phyloP scores from a whole-genome alignment of 31 red algal genomes.

The Bonnemaisonia californica region DNA sequence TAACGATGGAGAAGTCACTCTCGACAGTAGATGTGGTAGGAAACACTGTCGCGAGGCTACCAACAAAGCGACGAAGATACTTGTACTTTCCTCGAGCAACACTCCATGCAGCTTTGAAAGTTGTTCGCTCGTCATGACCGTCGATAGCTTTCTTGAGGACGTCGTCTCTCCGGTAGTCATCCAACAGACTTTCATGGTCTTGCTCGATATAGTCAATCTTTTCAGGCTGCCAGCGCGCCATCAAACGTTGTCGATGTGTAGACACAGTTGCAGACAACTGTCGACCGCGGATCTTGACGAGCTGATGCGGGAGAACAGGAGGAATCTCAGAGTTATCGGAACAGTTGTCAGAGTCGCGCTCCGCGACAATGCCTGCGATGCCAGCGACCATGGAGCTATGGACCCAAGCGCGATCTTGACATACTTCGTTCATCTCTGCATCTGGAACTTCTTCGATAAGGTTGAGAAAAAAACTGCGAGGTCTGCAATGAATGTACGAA shows the following conservation, averaged over 20 bases:
- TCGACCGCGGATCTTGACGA: neutral
- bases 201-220: neutral
- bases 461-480: no score
- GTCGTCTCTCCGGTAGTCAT: no score
- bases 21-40: constrained; percentile 14
- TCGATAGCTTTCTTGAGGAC: no score
- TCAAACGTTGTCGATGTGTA: neutral
- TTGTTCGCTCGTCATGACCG: no score
- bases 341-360: constrained; percentile 1
- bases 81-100: no score
- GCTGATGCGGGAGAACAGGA: neutral
- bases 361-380: neutral
- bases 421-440: no score
- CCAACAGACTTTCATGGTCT: neutral
- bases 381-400: neutral
- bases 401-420: no score
- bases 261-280: neutral
- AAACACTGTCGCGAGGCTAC: constrained; percentile 20
- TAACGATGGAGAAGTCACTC: constrained; percentile 24
- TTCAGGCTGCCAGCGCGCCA: neutral
- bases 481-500: no score
- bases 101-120: no score
- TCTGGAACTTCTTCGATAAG: no score
- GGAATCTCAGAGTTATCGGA: neutral
- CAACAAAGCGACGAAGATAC: no score